Percentiles rank a stretch among this genome's conserved stretches.
Conservation (phyloP, 495 filamentous ascomycete species). For the Penicillium robsamsonii region DNA sequence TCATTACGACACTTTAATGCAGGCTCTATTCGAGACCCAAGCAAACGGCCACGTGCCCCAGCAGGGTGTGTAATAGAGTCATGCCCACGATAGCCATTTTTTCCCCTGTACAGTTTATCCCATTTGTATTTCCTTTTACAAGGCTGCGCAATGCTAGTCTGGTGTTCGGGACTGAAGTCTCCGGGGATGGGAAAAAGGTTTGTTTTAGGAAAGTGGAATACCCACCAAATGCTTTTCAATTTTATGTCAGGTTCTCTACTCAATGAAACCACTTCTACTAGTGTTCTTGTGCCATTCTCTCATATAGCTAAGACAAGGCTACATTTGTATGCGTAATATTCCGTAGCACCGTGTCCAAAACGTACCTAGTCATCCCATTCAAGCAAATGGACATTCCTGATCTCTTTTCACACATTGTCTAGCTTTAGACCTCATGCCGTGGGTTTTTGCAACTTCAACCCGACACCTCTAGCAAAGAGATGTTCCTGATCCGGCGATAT, state of each 20-base stretch:
- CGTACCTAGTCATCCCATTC: too few relatives aligned
- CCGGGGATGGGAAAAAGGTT: conserved; percentile 6
- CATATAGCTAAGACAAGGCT: not conserved
- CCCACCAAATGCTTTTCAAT: conserved; percentile 12
- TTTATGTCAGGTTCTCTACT: conserved; percentile 7
- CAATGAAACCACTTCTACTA: conserved; percentile 14
- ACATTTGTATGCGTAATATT: not conserved
- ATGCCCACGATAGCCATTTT: conserved; percentile 12
- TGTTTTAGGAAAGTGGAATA: conserved; percentile 23
- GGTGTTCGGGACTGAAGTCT: conserved; percentile 21
- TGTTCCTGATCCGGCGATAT: too few relatives aligned
- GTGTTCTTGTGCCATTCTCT: not conserved
- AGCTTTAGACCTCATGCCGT: too few relatives aligned
- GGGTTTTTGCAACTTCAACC: too few relatives aligned
- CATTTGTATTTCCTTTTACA: conserved; percentile 10
- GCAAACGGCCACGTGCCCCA: conserved; percentile 34
- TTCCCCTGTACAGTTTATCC: conserved; percentile 22
- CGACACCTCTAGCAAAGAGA: too few relatives aligned
- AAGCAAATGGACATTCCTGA: too few relatives aligned
- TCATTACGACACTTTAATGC: conserved; percentile 39
- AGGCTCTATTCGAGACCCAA: conserved; percentile 39
- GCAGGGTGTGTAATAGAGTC: conserved; percentile 21
- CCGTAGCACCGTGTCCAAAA: not conserved
- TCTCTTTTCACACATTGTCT: too few relatives aligned
- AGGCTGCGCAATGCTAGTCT: conserved; percentile 6